A percentile compares a stretch with the other conserved stretches of the same genome.
Conservation (phyloP, 2,329 filamentous ascomycete species). For the Ascocoryne sarcoides region DNA sequence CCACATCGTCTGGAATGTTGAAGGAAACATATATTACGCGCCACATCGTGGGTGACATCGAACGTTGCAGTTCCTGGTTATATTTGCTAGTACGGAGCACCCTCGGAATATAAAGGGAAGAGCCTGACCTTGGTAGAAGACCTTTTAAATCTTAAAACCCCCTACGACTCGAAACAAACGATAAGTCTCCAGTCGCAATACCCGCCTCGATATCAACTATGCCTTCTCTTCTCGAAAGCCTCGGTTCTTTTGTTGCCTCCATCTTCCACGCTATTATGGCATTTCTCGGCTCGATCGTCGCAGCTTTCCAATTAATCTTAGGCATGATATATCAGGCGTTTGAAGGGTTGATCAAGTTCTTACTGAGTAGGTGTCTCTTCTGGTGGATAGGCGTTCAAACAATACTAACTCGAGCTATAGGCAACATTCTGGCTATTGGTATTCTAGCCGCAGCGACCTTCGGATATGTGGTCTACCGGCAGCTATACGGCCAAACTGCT, state of each 20-base stretch:
- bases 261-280: constrained; percentile 22
- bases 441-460: constrained; percentile 14
- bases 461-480: constrained; percentile 21
- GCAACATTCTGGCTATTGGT: constrained; percentile 24
- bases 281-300: constrained; percentile 20
- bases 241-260: constrained; percentile 19
- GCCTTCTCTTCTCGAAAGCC: constrained; percentile 21
- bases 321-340: constrained; percentile 18
- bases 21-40: too few relatives aligned
- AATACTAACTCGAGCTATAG: constrained; percentile 4
- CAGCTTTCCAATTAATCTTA: constrained; percentile 22
- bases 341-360: constrained; percentile 24
- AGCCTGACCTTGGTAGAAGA: too few relatives aligned
- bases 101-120: too few relatives aligned
- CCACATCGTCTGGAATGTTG: too few relatives aligned
- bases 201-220: constrained; percentile 10
- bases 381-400: too few relatives aligned
- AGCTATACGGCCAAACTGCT: constrained; percentile 14
- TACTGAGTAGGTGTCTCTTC: constrained; percentile 24
- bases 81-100: too few relatives aligned
- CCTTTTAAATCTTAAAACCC: too few relatives aligned
- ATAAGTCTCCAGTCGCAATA: too few relatives aligned
- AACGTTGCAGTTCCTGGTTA: too few relatives aligned
- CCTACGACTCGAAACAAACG: background rate
- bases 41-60: too few relatives aligned